Percentiles rank a stretch among this genome's conserved stretches.
Evolutionary conservation across 2,329 filamentous ascomycete genomes (phyloP).

Genomic region (Calonectria honghensis): DNA sequence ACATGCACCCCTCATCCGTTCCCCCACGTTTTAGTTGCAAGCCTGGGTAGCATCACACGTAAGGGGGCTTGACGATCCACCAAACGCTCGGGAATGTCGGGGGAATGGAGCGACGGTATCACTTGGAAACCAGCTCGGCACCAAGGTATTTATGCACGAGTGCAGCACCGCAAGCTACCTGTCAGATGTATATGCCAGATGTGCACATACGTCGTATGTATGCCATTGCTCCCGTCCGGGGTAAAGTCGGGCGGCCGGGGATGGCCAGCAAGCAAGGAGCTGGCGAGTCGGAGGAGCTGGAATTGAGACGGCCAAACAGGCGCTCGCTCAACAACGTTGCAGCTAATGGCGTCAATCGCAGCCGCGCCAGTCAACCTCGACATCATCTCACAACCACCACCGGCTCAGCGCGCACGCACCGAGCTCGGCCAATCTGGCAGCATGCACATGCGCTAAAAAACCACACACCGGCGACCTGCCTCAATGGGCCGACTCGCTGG

Average conservation of each 20-base stretch:
- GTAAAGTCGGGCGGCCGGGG: conserved; percentile 7
- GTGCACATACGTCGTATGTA: background rate
- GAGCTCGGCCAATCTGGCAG: conserved; percentile 4
- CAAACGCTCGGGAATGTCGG: conserved; percentile 34
- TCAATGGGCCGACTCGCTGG: conserved; percentile 43
- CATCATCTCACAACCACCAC: conserved; percentile 15
- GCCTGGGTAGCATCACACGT: conserved; percentile 29
- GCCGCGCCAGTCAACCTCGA: conserved; percentile 1
- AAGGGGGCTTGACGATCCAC: conserved; percentile 34
- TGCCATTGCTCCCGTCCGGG: conserved; percentile 10
- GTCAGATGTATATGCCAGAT: conserved; percentile 27
- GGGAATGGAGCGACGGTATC: conserved; percentile 21
- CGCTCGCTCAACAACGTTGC: conserved; percentile 20
- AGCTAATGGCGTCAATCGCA: conserved; percentile 10
- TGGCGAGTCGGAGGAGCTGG: conserved; percentile 35
- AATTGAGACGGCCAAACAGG: conserved; percentile 16
- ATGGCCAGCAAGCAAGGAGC: conserved; percentile 12
- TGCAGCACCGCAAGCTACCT: conserved; percentile 6
- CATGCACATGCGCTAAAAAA: conserved; percentile 30
- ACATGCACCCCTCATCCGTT: conserved; percentile 40
- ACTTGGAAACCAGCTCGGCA: background rate
- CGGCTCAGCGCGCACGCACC: conserved; percentile 5
- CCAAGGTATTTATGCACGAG: conserved; percentile 12
- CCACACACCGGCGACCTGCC: conserved; percentile 48
- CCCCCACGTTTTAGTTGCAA: conserved; percentile 42